Base-by-base conservation (phyloP, 345 rosid species). In the Aurinia saxatilis region DNA sequence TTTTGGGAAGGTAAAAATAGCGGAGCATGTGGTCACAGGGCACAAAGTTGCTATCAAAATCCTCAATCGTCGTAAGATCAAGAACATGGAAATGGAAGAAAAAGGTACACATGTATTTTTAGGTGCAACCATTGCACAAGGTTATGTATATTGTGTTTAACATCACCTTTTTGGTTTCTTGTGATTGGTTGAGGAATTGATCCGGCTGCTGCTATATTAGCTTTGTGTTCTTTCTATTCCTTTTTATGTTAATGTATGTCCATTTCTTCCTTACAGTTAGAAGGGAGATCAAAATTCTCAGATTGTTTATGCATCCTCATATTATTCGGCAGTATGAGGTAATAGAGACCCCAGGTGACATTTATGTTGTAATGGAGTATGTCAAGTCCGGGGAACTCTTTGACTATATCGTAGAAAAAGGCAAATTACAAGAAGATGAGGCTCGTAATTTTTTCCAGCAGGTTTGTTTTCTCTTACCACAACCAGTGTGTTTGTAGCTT, bases 31-130 rank as follows among this genome's bases (percentile, higher is more conserved):
- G 23, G 73, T 79, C 61, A 93, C 99, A 0, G 83, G 96, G 27
- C 87, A 79, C 70, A 87, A 90, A 74, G 99, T 93, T 72, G 99
- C 99, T 12, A 79, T 93, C 71, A 93, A 93, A 82, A 87, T 93
- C 57, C 96, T 93, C 47, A 87, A 87, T 50, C 99, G 95, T 6
- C 85, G 83, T 35, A 87, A 84, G 80, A 85, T 93, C 61, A 79
- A 74, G 66, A 82, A 79, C 51, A 71, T 81, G 85, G 86, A 80
- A 29, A 93, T 90, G 99, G 95, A 90, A 69, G 96, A 87, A 71
- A 93, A 93, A 87, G 99, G 99, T 89, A 68, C 3, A 7, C 13
- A 29, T 38, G 11, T 21, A 1, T 21, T 21, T 21, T 21, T 21
- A 21, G 2, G 53, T 50, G 38, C 14, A 48, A 48, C 34, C 14